phyloP scores from a whole-genome alignment of 345 rosid genomes.

The Tarenaya hassleriana region DNA sequence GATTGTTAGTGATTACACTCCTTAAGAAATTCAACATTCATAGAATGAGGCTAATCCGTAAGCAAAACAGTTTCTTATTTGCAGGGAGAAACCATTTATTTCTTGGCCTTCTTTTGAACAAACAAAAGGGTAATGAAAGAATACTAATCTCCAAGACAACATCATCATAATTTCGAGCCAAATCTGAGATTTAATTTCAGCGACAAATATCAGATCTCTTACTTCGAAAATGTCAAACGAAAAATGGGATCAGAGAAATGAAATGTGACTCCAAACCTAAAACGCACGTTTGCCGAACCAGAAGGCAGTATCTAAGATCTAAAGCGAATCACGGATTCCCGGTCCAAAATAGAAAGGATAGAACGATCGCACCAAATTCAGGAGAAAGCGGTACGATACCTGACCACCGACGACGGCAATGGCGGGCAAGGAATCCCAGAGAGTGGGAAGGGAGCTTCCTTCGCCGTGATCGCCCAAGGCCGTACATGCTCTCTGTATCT shows the following conservation, averaged over 20 bases:
- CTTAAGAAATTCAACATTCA: too few species aligned
- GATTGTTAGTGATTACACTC: too few species aligned
- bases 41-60: too few species aligned
- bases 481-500: constrained; percentile 89
- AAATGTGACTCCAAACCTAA: not conserved
- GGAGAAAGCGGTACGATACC: constrained; percentile 32
- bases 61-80: too few species aligned
- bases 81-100: too few species aligned
- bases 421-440: constrained; percentile 91
- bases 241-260: constrained; percentile 15
- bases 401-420: constrained; percentile 98
- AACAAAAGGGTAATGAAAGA: not conserved
- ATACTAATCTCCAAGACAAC: not conserved
- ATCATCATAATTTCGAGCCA: constrained; percentile 8
- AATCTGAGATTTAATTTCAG: constrained; percentile 9
- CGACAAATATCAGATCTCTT: not conserved
- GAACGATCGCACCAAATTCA: not conserved
- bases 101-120: too few species aligned
- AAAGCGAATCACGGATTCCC: not conserved
- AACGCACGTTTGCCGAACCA: constrained; percentile 5
- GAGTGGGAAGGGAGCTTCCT: constrained; percentile 89
- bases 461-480: constrained; percentile 96
- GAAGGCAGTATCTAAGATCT: constrained; percentile 16
- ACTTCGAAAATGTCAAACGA: not conserved
- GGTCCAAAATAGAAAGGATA: not conserved